These are phyloP conservation scores for Pseudogymnoascus sp. DNA, from an alignment of 2,329 filamentous ascomycete species.

Conservation along the genomic window DNA sequence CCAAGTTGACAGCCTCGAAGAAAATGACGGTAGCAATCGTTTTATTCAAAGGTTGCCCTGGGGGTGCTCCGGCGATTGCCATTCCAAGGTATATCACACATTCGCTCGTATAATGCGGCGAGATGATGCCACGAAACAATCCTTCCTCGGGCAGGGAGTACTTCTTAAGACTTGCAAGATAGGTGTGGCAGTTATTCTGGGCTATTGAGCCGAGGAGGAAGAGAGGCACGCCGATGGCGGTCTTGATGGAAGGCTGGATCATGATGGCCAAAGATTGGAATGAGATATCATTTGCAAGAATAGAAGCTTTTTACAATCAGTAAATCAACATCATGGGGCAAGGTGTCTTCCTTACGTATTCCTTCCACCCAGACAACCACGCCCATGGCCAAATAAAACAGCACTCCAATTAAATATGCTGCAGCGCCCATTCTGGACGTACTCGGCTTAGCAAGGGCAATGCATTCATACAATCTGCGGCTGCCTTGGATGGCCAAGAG, in stretches of 20 bases:
- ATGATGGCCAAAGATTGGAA: conserved; percentile 14
- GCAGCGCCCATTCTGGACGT: conserved; percentile 73
- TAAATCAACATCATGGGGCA: conserved; percentile 18
- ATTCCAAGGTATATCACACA: conserved; percentile 77
- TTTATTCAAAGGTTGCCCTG: conserved; percentile 57
- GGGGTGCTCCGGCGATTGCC: conserved; percentile 64
- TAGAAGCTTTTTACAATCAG: conserved; percentile 3
- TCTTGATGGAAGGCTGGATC: conserved; percentile 36
- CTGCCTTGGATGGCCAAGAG: conserved; percentile 69
- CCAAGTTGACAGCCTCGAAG: conserved; percentile 74
- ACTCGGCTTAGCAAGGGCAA: conserved; percentile 55
- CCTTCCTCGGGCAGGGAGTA: conserved; percentile 74
- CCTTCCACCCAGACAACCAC: conserved; percentile 81
- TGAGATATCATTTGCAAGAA: conserved; percentile 6
- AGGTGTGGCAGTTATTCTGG: conserved; percentile 66
- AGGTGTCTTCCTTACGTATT: conserved; percentile 45
- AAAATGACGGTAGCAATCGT: conserved; percentile 62
- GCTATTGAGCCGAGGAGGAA: conserved; percentile 63
- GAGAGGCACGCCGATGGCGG: conserved; percentile 48
- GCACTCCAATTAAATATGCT: conserved; percentile 72
- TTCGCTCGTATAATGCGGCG: conserved; percentile 88
- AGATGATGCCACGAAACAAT: conserved; percentile 65
- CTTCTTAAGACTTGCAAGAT: conserved; percentile 65
- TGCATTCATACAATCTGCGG: conserved; percentile 70
- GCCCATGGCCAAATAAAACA: conserved; percentile 68